phyloP scores from a whole-genome alignment of 257 asterid genomes.

The Eustoma russellianum region DNA sequence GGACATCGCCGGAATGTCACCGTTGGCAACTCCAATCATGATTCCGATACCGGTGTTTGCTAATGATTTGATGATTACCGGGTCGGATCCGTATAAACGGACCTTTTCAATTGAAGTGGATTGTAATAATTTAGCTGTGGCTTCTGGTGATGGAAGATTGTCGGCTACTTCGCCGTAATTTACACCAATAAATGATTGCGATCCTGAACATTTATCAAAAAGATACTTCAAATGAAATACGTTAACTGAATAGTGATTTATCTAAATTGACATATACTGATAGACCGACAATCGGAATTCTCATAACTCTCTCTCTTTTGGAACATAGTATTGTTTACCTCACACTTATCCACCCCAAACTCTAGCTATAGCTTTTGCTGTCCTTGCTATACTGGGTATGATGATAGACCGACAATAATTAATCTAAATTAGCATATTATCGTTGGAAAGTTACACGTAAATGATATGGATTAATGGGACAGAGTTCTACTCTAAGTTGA shows the following conservation, averaged over 20 bases:
- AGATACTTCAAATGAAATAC: neutral
- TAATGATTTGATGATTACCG: conserved; percentile 11
- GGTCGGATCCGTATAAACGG: conserved; percentile 15
- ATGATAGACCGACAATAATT: no score
- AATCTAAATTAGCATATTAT: no score
- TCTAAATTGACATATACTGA: neutral
- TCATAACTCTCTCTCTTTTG: no score
- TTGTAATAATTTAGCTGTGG: conserved; percentile 8
- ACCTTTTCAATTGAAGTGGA: conserved; percentile 11
- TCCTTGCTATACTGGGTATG: no score
- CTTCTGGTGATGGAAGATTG: conserved; percentile 16
- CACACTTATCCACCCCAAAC: no score
- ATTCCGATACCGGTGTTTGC: conserved; percentile 1
- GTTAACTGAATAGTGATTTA: neutral
- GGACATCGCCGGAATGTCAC: neutral
- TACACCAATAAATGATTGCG: conserved; percentile 10
- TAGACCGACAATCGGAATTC: no score
- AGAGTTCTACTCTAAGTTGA: neutral
- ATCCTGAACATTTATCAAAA: neutral
- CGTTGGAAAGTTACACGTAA: no score
- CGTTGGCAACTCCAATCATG: conserved; percentile 1
- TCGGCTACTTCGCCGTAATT: conserved; percentile 21
- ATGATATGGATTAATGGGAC: neutral
- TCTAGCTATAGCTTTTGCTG: no score
- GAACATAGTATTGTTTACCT: no score